A percentile compares a stretch with the other conserved stretches of the same genome.
These are phyloP conservation scores for Ustilago cynodontis DNA, from an alignment of 1,284 basidiomycete species.

Conservation along the genomic window DNA sequence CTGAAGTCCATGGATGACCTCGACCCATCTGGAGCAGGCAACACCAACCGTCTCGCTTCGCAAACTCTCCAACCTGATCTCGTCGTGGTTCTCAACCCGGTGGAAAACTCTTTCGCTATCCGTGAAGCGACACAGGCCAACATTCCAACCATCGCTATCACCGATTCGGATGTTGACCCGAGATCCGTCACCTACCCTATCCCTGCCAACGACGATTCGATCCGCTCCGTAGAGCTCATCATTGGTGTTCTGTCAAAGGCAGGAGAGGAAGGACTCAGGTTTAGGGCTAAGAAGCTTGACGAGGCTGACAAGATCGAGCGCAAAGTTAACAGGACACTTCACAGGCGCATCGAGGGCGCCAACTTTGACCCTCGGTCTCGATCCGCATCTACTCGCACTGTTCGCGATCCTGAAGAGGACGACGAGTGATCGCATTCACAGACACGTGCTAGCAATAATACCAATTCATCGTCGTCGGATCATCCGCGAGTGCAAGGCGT, in stretches of 20 bases:
- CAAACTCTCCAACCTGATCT: conserved; percentile 84
- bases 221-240: conserved; percentile 88
- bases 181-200: conserved; percentile 97
- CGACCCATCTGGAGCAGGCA: conserved; percentile 35
- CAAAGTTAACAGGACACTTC: conserved; percentile 37
- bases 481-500: not conserved
- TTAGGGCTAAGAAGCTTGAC: conserved; percentile 51
- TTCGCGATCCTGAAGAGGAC: conserved; percentile 18
- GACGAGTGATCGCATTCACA: conserved; percentile 11
- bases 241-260: conserved; percentile 91
- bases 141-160: conserved; percentile 75
- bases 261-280: conserved; percentile 72
- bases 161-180: conserved; percentile 96
- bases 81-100: conserved; percentile 88
- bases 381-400: conserved; percentile 5
- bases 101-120: conserved; percentile 77
- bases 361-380: conserved; percentile 49
- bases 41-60: conserved; percentile 71
- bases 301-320: conserved; percentile 58
- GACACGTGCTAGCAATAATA: not conserved
- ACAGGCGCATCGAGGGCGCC: conserved; percentile 22
- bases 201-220: conserved; percentile 95
- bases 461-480: not conserved
- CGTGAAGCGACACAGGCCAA: conserved; percentile 71
- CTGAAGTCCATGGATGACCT: conserved; percentile 46